Base-by-base conservation (phyloP, 225 moss, liverwort and hornwort genomes). In the Bryum argenteum region DNA sequence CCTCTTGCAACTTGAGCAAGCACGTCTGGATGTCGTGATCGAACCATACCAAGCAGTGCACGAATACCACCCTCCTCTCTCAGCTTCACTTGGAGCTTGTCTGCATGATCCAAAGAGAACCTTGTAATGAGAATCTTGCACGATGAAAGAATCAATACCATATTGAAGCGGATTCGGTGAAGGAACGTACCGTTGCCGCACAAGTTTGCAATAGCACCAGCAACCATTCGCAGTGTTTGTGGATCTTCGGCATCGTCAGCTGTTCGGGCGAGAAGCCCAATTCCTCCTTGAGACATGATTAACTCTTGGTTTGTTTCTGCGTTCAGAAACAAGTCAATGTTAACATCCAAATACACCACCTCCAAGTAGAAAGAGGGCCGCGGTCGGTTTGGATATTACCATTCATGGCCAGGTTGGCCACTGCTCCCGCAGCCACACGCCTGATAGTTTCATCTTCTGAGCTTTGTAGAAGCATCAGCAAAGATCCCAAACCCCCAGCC, bases 381-480 rank as follows among this genome's bases (percentile, higher is more conserved):
- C 13, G 8, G 8, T 40, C 58, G 40, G 18, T 19, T 11, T 64
- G 10, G 44, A 79, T 22, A 12, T 40, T 82, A 90, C 90, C 91
- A 68, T 91, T 94, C 93, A 91, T 94, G 18, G 93, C 93, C 53
- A 94, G 88, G 78, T 94, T 94, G 40, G 93, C 93, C 17, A 94
- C 93, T 60, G 93, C 93, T 43, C 93, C 93, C 68, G 93, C 93
- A 53, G 93, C 93, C 39, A 94, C 93, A 43, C 93, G 91, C 66
- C 93, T 82, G 54, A 94, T 89, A 8, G 91, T 94, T 76, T 94
- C 93, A 74, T 94, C 93, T 87, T 94, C 93, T 58, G 91, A 91
- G 71, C 88, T 88, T 61, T 91, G 93, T 16, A 94, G 71, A 23
- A 94, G 80, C 74, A 83, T 72, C 19, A 94, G 86, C 57, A 94